These are phyloP conservation scores for Xylariales sp. DNA, from an alignment of 2,329 filamentous ascomycete genomes.

Conservation along the genomic window DNA sequence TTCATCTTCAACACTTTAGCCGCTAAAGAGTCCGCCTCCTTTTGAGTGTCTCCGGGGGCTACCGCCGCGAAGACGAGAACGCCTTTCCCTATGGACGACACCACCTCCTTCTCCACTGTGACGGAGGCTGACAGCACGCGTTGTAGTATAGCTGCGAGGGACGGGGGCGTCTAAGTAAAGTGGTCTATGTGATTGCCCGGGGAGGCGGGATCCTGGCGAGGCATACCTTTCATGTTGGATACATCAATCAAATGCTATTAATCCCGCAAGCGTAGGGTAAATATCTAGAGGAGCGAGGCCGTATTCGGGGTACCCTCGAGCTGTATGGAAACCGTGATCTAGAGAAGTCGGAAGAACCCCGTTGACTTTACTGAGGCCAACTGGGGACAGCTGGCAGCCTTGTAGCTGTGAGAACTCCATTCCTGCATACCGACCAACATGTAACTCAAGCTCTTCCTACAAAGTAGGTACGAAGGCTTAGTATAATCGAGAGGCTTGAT, in stretches of 20 bases:
- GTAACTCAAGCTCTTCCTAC: too few species aligned
- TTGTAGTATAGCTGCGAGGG: constrained; percentile 83
- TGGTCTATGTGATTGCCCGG: constrained; percentile 10
- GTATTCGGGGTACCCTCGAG: too few species aligned
- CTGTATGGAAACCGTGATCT: too few species aligned
- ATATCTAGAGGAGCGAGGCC: neutral
- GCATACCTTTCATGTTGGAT: constrained; percentile 53
- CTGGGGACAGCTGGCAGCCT: neutral
- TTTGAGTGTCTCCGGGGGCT: constrained; percentile 88
- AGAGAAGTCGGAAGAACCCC: neutral
- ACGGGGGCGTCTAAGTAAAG: constrained; percentile 34
- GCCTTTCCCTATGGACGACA: constrained; percentile 92
- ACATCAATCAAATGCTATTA: neutral
- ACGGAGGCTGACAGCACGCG: constrained; percentile 95
- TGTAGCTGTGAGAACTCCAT: neutral
- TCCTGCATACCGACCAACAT: neutral
- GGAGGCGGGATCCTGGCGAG: constrained; percentile 25
- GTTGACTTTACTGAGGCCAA: neutral
- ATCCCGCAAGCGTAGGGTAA: neutral
- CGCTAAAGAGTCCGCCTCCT: constrained; percentile 86
- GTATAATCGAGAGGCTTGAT: too few species aligned
- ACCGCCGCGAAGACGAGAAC: constrained; percentile 92
- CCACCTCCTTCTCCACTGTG: constrained; percentile 88
- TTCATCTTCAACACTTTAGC: constrained; percentile 89
- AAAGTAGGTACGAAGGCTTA: too few species aligned